Evolutionary conservation across 2,329 filamentous ascomycete genomes (phyloP), one percentile per base, ranked within the genome.

Genomic region (Graphilbum ipis-grandicollis): DNA sequence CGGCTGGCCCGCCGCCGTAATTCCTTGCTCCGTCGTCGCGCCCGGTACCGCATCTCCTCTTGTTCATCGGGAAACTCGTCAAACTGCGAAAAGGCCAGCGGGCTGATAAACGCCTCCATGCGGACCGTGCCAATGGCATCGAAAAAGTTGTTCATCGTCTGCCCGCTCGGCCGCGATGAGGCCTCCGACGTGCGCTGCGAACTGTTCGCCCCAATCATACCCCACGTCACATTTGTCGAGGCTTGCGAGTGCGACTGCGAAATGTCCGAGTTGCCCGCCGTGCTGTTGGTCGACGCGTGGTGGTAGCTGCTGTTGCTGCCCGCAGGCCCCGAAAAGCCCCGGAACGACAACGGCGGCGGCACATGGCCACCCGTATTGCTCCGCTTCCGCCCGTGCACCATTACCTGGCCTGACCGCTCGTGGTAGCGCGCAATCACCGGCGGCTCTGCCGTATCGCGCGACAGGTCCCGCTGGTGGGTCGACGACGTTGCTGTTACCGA

Each of bases 101-200:
- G 73, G 47, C 65, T 74, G 46, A 98, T 92, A 54, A 96, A 98
- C 0, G 90, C 90, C 55, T 96, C 88, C 88, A 98, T 96, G 21
- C 90, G 75, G 33, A 96, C 75, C 2, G 86, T 96, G 2, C 86
- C 85, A 40, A 92, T 78, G 1, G 80, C 80, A 47, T 92, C 85
- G 50, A 90, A 90, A 59, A 90, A 86, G 53, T 75, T 74, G 39
- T 46, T 50, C 50, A 49, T 50, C n/a, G 42, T 43, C 3, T 48
- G 38, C 2, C 45, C 51, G 43, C 59, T 59, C 1, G 60, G 57
- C 1, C 54, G 46, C 22, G 64, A 68, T 1, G 67, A 72, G 3
- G 66, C 64, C 42, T 73, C 68, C 0, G 67, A 70, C 3, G 65
- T 67, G n/a, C 66, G 59, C 41, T 63, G 59, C 5, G 65, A 68